Evolutionary conservation across 805 yeast genomes (phyloP), one percentile per base, ranked within the genome.

Genomic region (Cephaloascus fragrans): DNA sequence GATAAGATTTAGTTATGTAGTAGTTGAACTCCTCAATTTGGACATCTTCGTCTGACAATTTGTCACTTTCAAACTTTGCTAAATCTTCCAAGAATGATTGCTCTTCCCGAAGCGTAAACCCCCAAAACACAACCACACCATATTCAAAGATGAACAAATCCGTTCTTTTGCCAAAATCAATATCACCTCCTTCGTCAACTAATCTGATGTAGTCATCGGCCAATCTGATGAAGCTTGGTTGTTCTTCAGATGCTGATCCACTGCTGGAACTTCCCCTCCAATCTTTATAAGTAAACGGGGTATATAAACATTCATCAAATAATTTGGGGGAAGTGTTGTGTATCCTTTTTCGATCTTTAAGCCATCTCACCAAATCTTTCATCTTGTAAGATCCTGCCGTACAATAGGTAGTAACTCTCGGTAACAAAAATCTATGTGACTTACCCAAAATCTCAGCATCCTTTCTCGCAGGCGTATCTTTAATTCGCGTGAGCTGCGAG

Each of bases 121-220:
- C 98, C 98, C 98, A 93, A 66, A 93, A 62, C 1, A 93, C 95
- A 26, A 87, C 79, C n/a, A 93, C 98, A 17, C 98, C 98, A 58
- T 93, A 93, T 51, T 89, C 96, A 63, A 93, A 93, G 5, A 93
- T 67, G 53, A 89, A 93, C 6, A 88, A 67, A 54, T 89, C 97
- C 8, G 80, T 80, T 20, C 75, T 71, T 49, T 80, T 82, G 38
- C 89, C 87, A 36, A 90, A 80, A 49, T 87, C 90, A 38, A 90
- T 85, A 47, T 88, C 96, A 26, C 96, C 96, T 41, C 97, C 97
- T 56, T 89, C 96, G 50, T 86, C 96, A 43, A 87, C 95, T 31
- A 90, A 61, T 44, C 94, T 61, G 5, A 83, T 83, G 12, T 23
- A 23, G 12, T 23, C 28, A 23, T 23, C 28, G 12, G 28, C 28